Evolutionary conservation across 495 filamentous ascomycete species (phyloP), one percentile per base, ranked within the genome.

Genomic region (Lasiosphaeris hirsuta): DNA sequence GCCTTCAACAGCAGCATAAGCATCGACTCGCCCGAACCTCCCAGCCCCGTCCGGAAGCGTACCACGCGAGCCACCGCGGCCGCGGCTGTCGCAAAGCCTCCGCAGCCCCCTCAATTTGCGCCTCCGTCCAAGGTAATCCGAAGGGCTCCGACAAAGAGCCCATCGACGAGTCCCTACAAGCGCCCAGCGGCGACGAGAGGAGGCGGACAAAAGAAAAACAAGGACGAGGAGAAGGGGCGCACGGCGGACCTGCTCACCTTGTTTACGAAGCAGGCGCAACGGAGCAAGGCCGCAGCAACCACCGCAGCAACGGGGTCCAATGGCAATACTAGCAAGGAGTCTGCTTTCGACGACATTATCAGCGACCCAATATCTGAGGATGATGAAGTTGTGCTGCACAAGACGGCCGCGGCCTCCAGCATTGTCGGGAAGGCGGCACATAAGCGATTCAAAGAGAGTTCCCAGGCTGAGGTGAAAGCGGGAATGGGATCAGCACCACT

Each of bases 211-310:
- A 78, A 70, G 61, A 74, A 69, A 50, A 65, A 61, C 6, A 72
- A 64, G 45, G 56, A 59, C 9, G 74, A 73, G 35, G 75, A 75
- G 46, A 76, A 73, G 51, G 74, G 69, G 0, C 76, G 76, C 56
- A 73, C 72, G 7, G 77, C 70, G 1, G 74, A 84, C 62, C 70
- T 84, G 9, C 55, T 74, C 52, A 69, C 78, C 34, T 69, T 84
- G 54, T 84, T 84, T 55, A 80, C 78, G 19, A 79, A 68, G 54
- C 80, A 82, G 58, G 75, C 77, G 4, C 74, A 81, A 57, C 68
- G 71, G 19, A 70, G 64, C 3, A 63, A 71, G 46, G 51, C 65
- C 1, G 44, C 46, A 51, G 37, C 23, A 30, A 30, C 40, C n/a
- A 17, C 59, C 8, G 23, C 48, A 18, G 17, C 56, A 46, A 14